Evolutionary conservation across 192 early-diverging fungal genomes (phyloP).

Genomic region (Mortierella alpina): DNA sequence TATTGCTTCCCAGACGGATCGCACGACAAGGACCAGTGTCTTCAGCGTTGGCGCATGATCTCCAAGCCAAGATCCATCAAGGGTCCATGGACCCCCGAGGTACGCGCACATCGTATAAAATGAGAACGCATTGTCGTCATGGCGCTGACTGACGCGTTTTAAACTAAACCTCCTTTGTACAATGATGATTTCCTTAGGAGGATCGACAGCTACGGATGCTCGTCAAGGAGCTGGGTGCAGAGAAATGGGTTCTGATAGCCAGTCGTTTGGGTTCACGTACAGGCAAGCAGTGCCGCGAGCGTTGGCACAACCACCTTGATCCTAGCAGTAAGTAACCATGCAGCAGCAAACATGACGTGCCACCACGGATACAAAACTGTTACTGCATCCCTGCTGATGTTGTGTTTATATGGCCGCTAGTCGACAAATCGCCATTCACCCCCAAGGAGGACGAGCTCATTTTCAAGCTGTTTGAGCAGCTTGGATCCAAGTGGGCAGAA

Average conservation of each 20-base stretch:
- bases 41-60: conserved; percentile 49
- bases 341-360: not conserved
- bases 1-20: conserved; percentile 47
- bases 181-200: conserved; percentile 23
- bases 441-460: conserved; percentile 43
- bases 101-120: not conserved
- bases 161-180: not conserved
- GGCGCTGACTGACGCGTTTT: not conserved
- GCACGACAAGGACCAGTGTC: conserved; percentile 48
- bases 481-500: conserved; percentile 53
- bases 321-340: conserved; percentile 30
- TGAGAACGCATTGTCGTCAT: not conserved
- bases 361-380: not conserved
- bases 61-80: conserved; percentile 52
- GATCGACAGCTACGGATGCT: conserved; percentile 42
- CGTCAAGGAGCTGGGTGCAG: conserved; percentile 43
- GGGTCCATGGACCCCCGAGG: conserved; percentile 53
- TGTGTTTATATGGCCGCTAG: conserved; percentile 1
- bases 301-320: conserved; percentile 49
- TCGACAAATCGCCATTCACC: conserved; percentile 52
- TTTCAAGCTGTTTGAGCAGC: conserved; percentile 42
- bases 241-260: conserved; percentile 51
- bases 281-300: conserved; percentile 50
- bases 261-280: conserved; percentile 48
- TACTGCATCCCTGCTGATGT: not conserved